Base-by-base conservation (phyloP, 208 protist genomes). In the Leishmania tropica region DNA sequence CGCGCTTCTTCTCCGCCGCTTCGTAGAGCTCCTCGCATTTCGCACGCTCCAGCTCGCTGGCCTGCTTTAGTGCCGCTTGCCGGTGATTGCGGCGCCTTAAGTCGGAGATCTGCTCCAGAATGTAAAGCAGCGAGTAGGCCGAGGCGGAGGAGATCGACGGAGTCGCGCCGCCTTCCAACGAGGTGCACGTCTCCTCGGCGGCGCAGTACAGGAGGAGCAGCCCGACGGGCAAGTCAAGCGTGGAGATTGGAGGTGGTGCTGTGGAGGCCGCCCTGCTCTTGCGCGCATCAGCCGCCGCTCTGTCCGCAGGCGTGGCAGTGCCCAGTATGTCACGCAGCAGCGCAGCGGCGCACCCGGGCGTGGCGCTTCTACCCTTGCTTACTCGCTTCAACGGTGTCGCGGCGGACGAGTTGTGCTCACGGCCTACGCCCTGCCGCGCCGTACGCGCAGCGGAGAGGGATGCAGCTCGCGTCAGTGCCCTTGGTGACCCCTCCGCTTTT, bases 201-300 rank as follows among this genome's bases (percentile, higher is more conserved):
- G 84, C 84, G 70, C 83, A 88, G 84, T 93, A 93, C 40, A 93
- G 81, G 31, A 93, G 54, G 10, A 85, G 58, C 64, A 93, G 70
- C 6, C 85, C 87, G 31, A 87, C 70, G 24, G 90, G 90, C n/a
- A 93, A 84, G 37, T 91, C 80, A 2, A 90, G 70, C 7, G 72
- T n/a, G 31, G 73, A 67, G 6, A 65, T 71, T 1, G 74, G 35
- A 56, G 47, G 51, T 24, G 60, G n/a, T 28, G 21, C 31, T 76
- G 24, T 54, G 13, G 3, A 35, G 15, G n/a, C 31, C n/a, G 28
- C 65, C 0, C 70, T 28, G 53, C 3, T 72, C 75, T 37, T 76
- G 73, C 19, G 15, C 51, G 73, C 15, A 40, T 40, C 3, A 11
- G 53, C 19, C n/a, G 35, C 48, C 48, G 73, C 72, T 19, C 31